Conservation (phyloP, 345 rosid species). For the Hibiscus mutabilis region DNA sequence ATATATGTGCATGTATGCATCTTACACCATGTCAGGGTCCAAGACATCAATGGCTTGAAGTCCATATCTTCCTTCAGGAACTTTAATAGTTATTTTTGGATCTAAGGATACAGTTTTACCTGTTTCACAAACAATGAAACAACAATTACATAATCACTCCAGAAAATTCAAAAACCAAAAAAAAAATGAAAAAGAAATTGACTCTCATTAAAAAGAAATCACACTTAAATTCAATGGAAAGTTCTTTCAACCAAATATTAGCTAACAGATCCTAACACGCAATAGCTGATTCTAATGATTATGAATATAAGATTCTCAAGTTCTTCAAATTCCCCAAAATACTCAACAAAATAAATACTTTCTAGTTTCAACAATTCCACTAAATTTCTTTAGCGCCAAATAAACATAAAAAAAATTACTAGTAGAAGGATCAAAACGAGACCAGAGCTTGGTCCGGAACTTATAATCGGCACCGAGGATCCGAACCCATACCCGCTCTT, state of each 20-base stretch:
- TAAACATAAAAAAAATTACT: conserved; percentile 29
- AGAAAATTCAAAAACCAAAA: background rate
- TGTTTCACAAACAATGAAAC: conserved; percentile 26
- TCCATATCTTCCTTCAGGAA: conserved; percentile 91
- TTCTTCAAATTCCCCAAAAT: background rate
- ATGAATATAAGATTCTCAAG: background rate
- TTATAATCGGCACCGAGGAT: conserved; percentile 71
- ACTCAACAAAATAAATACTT: background rate
- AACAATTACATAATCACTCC: background rate
- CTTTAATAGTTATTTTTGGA: conserved; percentile 50
- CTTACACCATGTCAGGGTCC: conserved; percentile 94
- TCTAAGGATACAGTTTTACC: conserved; percentile 73
- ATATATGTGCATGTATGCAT: too few species aligned
- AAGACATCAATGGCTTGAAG: conserved; percentile 74
- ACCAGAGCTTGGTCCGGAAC: conserved; percentile 86
- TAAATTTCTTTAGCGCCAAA: background rate
- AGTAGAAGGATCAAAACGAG: conserved; percentile 74
- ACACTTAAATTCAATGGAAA: background rate
- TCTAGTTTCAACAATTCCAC: background rate
- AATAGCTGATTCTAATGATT: background rate
- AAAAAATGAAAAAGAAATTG: too few species aligned
- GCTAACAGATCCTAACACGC: background rate
- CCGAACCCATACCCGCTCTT: conserved; percentile 89
- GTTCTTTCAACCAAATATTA: background rate
- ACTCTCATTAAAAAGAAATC: background rate